phyloP scores from a whole-genome alignment of 352 stramenopile species.

The Thalassiosira oceanica region DNA sequence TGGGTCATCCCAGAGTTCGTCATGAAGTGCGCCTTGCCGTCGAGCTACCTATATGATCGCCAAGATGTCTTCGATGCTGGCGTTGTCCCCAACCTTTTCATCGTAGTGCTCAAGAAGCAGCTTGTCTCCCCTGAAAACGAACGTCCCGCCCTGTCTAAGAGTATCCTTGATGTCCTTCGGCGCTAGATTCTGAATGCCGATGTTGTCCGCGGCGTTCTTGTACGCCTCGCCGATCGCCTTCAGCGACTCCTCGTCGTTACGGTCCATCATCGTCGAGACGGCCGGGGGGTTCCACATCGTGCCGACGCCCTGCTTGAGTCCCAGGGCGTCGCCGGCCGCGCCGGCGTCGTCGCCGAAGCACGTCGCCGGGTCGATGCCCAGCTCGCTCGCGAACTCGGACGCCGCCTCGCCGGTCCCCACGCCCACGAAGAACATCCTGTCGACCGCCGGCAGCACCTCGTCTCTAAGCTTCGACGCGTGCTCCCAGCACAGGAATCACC shows the following conservation, averaged over 20 bases:
- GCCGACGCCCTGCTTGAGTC: conserved; percentile 19
- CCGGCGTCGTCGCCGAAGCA: conserved; percentile 43
- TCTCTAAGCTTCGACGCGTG: conserved; percentile 36
- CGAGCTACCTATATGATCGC: too few relatives aligned
- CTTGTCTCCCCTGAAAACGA: conserved; percentile 36
- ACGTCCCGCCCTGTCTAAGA: conserved; percentile 42
- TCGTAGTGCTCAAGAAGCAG: conserved; percentile 45
- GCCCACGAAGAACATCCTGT: conserved; percentile 47
- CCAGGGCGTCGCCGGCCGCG: conserved; percentile 13
- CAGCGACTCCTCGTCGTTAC: conserved; percentile 39
- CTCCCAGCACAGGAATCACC: conserved; percentile 62
- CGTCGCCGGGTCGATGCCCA: conserved; percentile 29
- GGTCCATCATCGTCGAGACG: conserved; percentile 32
- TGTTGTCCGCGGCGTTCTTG: conserved; percentile 43
- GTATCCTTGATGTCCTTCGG: conserved; percentile 46
- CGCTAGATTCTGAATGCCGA: conserved; percentile 38
- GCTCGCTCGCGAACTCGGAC: conserved; percentile 33
- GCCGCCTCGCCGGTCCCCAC: conserved; percentile 39
- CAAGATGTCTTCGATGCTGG: conserved; percentile 36
- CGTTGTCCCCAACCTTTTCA: conserved; percentile 50
- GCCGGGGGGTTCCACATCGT: conserved; percentile 50
- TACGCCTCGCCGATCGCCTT: conserved; percentile 35
- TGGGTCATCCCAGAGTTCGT: too few relatives aligned
- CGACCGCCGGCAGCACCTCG: conserved; percentile 27
- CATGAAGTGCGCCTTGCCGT: too few relatives aligned